Evolutionary conservation across 1,284 basidiomycete species (phyloP).

Genomic region (Ceratorhiza oryzae-sativae): DNA sequence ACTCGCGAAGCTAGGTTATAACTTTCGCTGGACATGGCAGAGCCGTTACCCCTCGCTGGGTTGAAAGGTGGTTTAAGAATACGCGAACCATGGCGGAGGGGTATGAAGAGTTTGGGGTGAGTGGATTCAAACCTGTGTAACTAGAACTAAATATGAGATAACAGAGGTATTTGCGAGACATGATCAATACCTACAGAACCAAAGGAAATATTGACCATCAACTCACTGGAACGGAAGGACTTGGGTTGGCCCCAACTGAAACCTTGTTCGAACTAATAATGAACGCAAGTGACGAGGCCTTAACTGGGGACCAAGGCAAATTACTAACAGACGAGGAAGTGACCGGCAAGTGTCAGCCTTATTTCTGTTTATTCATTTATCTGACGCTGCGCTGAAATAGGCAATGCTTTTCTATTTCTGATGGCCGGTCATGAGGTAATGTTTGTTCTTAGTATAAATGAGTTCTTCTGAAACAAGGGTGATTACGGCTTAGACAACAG

Average conservation of each 20-base stretch:
- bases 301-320: background rate
- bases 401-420: slow-evolving; percentile 24
- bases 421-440: slow-evolving; percentile 41
- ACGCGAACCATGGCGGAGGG: slow-evolving; percentile 11
- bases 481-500: slow-evolving; percentile 38
- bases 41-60: slow-evolving; percentile 5
- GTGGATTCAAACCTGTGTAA: background rate
- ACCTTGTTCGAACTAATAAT: slow-evolving; percentile 18
- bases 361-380: too few relatives aligned
- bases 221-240: background rate
- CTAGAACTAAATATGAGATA: background rate
- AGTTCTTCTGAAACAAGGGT: background rate
- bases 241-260: background rate
- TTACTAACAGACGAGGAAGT: background rate
- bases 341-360: background rate
- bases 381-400: background rate
- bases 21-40: background rate
- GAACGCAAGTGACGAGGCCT: slow-evolving; percentile 5
- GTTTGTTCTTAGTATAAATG: background rate
- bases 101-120: slow-evolving; percentile 11
- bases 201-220: background rate
- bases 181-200: background rate
- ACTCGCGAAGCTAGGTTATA: background rate
- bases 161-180: background rate
- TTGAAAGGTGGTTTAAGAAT: background rate